phyloP scores from a whole-genome alignment of 75 land plant genomes.

The Gnetum montanum region DNA sequence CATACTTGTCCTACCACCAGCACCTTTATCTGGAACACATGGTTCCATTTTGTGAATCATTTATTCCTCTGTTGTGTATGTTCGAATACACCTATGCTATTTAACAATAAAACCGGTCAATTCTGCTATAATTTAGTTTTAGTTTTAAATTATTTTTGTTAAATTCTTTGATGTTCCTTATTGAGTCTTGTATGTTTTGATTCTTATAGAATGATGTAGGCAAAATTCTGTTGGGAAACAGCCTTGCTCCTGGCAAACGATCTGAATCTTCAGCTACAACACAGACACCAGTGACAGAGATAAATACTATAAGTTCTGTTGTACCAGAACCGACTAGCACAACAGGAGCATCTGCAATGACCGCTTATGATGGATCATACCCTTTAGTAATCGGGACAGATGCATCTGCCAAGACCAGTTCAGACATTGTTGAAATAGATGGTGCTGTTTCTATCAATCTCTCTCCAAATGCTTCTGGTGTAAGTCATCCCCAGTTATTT shows the following conservation, averaged over 20 bases:
- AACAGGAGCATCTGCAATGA: not conserved
- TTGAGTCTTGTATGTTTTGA: too few species aligned
- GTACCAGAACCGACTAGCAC: not conserved
- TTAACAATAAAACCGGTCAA: too few species aligned
- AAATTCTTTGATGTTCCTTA: too few species aligned
- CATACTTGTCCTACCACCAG: too few species aligned
- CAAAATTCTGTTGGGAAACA: constrained; percentile 61
- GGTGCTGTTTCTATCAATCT: constrained; percentile 24
- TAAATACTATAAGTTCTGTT: not conserved
- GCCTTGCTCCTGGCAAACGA: constrained; percentile 28
- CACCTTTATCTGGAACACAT: too few species aligned
- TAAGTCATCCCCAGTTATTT: constrained; percentile 13
- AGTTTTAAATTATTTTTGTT: too few species aligned
- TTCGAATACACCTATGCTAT: too few species aligned
- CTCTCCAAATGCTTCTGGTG: constrained; percentile 34
- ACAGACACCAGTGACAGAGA: not conserved
- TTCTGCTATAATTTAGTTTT: too few species aligned
- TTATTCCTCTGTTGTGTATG: too few species aligned
- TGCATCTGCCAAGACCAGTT: constrained; percentile 7
- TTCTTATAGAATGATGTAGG: constrained; percentile 56
- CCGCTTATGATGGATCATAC: constrained; percentile 7
- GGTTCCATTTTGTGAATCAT: too few species aligned
- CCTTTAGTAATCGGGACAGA: constrained; percentile 4
- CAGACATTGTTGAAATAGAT: constrained; percentile 51
- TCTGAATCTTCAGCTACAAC: constrained; percentile 19